Percentiles rank a stretch among this genome's conserved stretches.
Conservation (phyloP, 2,329 filamentous ascomycete genomes). For the Sporothrix euskadiensis region DNA sequence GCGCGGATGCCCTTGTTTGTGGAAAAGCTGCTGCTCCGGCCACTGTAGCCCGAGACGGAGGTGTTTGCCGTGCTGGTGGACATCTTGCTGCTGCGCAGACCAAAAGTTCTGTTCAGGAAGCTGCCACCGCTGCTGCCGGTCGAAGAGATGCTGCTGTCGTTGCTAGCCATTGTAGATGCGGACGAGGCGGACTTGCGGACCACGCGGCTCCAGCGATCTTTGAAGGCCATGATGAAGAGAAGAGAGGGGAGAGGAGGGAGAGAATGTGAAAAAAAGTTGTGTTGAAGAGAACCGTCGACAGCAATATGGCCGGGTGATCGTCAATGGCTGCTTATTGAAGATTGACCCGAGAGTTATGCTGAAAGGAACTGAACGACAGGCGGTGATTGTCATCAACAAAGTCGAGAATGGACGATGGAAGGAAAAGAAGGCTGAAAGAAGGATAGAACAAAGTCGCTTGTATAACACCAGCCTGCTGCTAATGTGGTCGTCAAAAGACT, state of each 20-base stretch:
- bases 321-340: background rate
- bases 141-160: constrained; percentile 13
- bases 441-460: background rate
- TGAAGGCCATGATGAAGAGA: constrained; percentile 32
- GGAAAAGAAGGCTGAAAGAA: background rate
- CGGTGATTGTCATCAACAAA: constrained; percentile 6
- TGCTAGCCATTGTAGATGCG: constrained; percentile 3
- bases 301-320: background rate
- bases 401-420: background rate
- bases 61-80: constrained; percentile 12
- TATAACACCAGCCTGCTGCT: constrained; percentile 9
- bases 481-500: background rate
- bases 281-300: background rate
- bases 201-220: constrained; percentile 31
- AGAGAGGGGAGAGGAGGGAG: background rate
- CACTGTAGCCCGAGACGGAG: constrained; percentile 1
- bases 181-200: constrained; percentile 29
- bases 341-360: background rate
- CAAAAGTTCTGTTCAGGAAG: constrained; percentile 27
- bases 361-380: background rate
- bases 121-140: constrained; percentile 11
- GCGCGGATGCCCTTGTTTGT: background rate
- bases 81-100: constrained; percentile 28
- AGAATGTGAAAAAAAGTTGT: background rate
- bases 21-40: background rate